phyloP scores from a whole-genome alignment of 352 stramenopile species.

The Phytopythium ostracodes region DNA sequence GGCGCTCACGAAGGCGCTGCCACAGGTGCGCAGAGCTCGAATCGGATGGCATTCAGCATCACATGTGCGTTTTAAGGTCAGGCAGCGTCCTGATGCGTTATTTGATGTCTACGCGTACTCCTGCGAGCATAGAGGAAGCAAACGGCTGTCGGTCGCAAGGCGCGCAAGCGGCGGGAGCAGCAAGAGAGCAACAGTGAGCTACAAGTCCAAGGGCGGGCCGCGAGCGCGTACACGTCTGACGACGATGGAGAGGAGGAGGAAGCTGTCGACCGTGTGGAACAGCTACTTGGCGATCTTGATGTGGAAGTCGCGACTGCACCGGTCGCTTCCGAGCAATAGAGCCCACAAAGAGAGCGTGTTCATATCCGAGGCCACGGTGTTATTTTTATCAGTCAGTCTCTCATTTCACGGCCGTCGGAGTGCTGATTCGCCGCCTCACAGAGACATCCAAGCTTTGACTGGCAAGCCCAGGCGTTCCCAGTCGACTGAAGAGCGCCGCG shows the following conservation, averaged over 20 bases:
- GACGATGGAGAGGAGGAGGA: no score
- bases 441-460: no score
- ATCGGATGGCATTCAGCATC: no score
- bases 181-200: no score
- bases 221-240: no score
- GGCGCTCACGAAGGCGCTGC: slow-evolving; percentile 41
- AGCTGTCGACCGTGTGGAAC: neutral
- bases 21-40: slow-evolving; percentile 32
- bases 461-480: no score
- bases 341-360: no score
- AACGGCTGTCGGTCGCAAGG: slow-evolving; percentile 31
- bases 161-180: slow-evolving; percentile 22
- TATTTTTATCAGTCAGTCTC: neutral
- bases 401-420: no score
- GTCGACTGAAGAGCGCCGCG: no score
- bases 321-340: neutral
- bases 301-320: neutral
- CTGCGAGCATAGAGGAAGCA: slow-evolving; percentile 31
- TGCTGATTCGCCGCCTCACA: no score
- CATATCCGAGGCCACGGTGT: neutral
- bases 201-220: no score
- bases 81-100: neutral
- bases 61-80: no score
- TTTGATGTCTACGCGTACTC: neutral
- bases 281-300: neutral